phyloP scores from a whole-genome alignment of 1,284 basidiomycete species.

The Leccinum pseudoinsigne region DNA sequence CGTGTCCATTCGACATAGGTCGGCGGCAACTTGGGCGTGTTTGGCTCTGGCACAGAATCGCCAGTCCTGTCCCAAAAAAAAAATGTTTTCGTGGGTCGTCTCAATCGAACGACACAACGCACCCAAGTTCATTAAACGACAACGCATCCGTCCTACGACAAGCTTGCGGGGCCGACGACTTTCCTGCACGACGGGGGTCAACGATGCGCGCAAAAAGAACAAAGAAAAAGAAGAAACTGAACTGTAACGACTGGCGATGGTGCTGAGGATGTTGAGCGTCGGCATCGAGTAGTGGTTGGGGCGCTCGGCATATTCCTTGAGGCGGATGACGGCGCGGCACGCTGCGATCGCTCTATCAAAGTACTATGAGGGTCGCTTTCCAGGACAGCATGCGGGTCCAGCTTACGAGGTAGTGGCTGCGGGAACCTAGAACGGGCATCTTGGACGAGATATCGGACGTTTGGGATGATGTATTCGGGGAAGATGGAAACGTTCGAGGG shows the following conservation, averaged over 20 bases:
- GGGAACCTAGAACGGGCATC: conserved; percentile 65
- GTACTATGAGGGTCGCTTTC: conserved; percentile 7
- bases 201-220: neutral
- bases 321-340: conserved; percentile 61
- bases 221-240: neutral
- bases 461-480: conserved; percentile 92
- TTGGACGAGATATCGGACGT: conserved; percentile 77
- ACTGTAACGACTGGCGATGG: conserved; percentile 25
- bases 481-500: conserved; percentile 89
- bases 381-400: neutral
- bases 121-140: conserved; percentile 26
- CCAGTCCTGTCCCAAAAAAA: conserved; percentile 8
- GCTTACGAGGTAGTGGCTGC: conserved; percentile 64
- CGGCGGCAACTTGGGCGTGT: conserved; percentile 19
- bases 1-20: conserved; percentile 20
- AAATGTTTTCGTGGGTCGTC: neutral
- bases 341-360: conserved; percentile 42
- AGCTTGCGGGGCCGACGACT: conserved; percentile 13
- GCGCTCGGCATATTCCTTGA: conserved; percentile 45
- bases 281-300: conserved; percentile 16
- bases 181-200: conserved; percentile 14
- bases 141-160: conserved; percentile 13
- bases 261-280: conserved; percentile 26
- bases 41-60: conserved; percentile 13
- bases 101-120: conserved; percentile 2